Conservation (phyloP, 2,329 filamentous ascomycete genomes). For the Fusarium abutilonis region DNA sequence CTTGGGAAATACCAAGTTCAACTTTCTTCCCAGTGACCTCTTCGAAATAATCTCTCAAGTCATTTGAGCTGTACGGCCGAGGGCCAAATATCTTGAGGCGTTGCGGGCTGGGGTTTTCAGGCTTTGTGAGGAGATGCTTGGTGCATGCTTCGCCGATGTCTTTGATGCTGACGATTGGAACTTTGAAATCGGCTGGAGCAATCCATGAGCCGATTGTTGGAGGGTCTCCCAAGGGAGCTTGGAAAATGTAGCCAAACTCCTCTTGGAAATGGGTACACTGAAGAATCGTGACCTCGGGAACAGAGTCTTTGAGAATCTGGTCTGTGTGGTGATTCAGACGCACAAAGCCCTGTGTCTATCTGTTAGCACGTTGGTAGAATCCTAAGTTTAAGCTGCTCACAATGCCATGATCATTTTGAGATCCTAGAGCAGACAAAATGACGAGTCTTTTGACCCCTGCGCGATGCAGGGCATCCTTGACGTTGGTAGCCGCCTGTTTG, state of each 20-base stretch:
- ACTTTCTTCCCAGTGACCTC: conserved; percentile 38
- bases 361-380: background rate
- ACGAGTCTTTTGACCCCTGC: conserved; percentile 34
- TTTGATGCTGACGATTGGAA: conserved; percentile 47
- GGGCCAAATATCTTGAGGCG: conserved; percentile 45
- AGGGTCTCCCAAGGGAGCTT: conserved; percentile 32
- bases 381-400: conserved; percentile 22
- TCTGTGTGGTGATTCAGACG: conserved; percentile 37
- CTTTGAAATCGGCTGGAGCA: conserved; percentile 39
- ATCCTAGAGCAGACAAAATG: conserved; percentile 43
- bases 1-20: conserved; percentile 33
- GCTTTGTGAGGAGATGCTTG: conserved; percentile 29
- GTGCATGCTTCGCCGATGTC: conserved; percentile 45
- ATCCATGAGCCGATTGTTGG: conserved; percentile 41
- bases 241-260: conserved; percentile 31
- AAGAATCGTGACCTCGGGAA: conserved; percentile 33
- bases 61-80: conserved; percentile 41
- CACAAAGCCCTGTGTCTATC: conserved; percentile 39
- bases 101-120: conserved; percentile 6
- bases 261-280: conserved; percentile 38
- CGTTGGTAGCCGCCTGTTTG: conserved; percentile 35
- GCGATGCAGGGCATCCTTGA: conserved; percentile 37
- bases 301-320: conserved; percentile 18
- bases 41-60: conserved; percentile 44
- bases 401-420: conserved; percentile 45